Percentiles rank a stretch among this genome's conserved stretches.
Evolutionary conservation across 2,329 filamentous ascomycete genomes (phyloP).

Genomic region (Cryphonectria nitschkei): DNA sequence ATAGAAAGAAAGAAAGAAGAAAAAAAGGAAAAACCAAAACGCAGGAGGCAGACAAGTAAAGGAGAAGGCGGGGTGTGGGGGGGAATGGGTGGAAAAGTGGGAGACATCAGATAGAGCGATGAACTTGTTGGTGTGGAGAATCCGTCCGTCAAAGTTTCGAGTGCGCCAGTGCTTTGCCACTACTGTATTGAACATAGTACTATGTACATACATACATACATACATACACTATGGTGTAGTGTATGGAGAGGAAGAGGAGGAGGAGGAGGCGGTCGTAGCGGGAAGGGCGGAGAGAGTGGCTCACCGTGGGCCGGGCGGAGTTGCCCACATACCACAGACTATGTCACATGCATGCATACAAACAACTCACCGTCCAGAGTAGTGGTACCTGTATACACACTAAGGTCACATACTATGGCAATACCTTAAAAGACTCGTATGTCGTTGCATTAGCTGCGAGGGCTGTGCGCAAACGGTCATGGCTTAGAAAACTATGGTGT

Average conservation of each 20-base stretch:
- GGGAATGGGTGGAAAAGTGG: not conserved
- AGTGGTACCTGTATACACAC: too few relatives aligned
- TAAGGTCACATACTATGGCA: not conserved
- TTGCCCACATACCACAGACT: not conserved
- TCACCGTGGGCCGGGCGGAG: not conserved
- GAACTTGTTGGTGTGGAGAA: constrained; percentile 2
- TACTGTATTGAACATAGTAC: not conserved
- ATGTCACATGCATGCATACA: not conserved
- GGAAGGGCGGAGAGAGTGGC: not conserved
- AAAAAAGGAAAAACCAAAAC: not conserved
- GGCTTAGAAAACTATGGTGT: not conserved
- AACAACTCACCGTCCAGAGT: not conserved
- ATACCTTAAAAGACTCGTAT: not conserved
- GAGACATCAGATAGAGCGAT: not conserved
- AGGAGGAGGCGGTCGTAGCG: not conserved
- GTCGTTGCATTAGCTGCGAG: not conserved
- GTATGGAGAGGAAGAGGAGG: not conserved
- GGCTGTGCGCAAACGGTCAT: not conserved
- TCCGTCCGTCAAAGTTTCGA: not conserved
- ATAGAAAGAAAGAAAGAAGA: not conserved
- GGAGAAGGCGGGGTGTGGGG: not conserved
- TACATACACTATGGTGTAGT: not conserved
- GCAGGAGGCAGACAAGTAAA: not conserved
- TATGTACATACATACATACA: not conserved
- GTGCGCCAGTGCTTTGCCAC: not conserved